Base-by-base conservation (phyloP, 768 basidiomycete species). In the Lactarius pseudohatsudake region DNA sequence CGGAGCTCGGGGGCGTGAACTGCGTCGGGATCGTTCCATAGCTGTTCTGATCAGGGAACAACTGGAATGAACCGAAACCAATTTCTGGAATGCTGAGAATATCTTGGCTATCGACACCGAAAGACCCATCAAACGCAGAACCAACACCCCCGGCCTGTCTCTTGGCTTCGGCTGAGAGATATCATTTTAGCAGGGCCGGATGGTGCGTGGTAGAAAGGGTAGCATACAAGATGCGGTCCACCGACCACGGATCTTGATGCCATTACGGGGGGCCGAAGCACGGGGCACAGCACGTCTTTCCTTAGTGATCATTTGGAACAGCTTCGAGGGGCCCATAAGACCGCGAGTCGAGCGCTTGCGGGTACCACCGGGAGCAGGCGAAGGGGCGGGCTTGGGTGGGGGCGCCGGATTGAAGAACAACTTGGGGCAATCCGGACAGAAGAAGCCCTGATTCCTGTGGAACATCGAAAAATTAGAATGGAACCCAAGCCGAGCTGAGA, bases 61-160 rank as follows among this genome's bases (percentile, higher is more conserved):
- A 58, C 71, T 79, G 79, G 74, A 79, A 79, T 47, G 77, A 74
- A 45, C 72, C 74, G 50, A 78, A 77, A 63, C 75, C 77, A 60
- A 80, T 77, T 36, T 61, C 59, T n/a, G 76, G 76, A 57, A 70
- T 70, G 64, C 71, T 74, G 13, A 75, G 28, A 65, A 80, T 76
- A 57, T 80, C 79, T 68, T 78, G 74, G 1, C 75, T 74, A 67
- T 80, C 79, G 13, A 80, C 77, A 26, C 77, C 77, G 40, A 70
- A 73, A 1, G 72, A 72, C 30, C 79, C 79, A 61, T 78, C 75
- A 60, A 78, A 77, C 7, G 77, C 70, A 41, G 75, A 41, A 15
- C 79, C 79, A 34, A 63, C 38, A n/a, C n/a, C 34, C 9, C 18
- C 22, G 26, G 18, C 20, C 57, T 60, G 59, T 40, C 64, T 45